Percentiles rank a stretch among this genome's conserved stretches.
phyloP scores from a whole-genome alignment of 305 asterid genomes.

The Andrographis paniculata region DNA sequence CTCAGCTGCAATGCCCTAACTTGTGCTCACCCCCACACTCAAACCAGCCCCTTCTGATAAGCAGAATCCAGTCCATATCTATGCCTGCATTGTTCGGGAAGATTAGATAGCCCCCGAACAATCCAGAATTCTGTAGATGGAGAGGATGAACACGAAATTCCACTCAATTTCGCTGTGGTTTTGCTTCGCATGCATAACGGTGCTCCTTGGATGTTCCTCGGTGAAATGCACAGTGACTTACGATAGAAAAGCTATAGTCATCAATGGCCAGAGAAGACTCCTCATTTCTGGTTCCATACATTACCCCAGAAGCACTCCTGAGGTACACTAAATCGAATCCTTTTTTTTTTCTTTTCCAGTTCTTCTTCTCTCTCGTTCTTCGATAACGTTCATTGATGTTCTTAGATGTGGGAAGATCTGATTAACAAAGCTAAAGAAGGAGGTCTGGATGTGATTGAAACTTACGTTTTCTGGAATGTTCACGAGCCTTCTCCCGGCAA shows the following conservation, averaged over 20 bases:
- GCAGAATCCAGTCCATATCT: too few relatives aligned
- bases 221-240: background rate
- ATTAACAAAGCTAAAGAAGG: slow-evolving; percentile 41
- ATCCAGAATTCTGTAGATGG: too few relatives aligned
- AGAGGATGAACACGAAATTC: too few relatives aligned
- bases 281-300: slow-evolving; percentile 11
- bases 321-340: background rate
- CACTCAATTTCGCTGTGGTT: too few relatives aligned
- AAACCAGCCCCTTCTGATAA: too few relatives aligned
- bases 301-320: slow-evolving; percentile 8
- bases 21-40: too few relatives aligned
- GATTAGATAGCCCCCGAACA: too few relatives aligned
- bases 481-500: slow-evolving; percentile 23
- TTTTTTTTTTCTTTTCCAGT: background rate
- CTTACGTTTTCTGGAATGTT: slow-evolving; percentile 45
- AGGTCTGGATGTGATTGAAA: slow-evolving; percentile 39
- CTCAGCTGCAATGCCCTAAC: too few relatives aligned
- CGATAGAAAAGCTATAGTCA: background rate
- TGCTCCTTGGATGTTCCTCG: too few relatives aligned
- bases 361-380: background rate
- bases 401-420: slow-evolving; percentile 49
- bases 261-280: background rate
- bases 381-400: background rate
- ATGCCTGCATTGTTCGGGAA: too few relatives aligned
- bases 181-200: too few relatives aligned